Evolutionary conservation across 1,284 basidiomycete species (phyloP).

Genomic region (Malassezia slooffiae): DNA sequence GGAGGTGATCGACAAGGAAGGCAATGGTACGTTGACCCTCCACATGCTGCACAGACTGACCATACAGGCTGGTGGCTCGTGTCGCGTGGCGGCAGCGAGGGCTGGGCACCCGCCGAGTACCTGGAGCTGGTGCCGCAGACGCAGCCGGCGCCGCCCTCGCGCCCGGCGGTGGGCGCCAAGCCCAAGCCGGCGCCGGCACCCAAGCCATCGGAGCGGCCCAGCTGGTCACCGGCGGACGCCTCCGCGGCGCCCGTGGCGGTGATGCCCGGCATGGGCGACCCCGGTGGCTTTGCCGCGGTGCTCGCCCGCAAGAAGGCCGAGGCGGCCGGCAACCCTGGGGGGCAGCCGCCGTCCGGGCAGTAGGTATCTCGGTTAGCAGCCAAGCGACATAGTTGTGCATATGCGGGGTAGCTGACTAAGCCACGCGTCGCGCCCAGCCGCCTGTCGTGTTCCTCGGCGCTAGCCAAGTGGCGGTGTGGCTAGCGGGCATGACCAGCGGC

Average conservation of each 20-base stretch:
- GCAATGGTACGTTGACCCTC: slow-evolving; percentile 20
- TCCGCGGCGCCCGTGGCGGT: slow-evolving; percentile 47
- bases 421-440: too few species aligned
- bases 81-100: slow-evolving; percentile 70
- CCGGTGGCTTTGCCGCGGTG: slow-evolving; percentile 48
- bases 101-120: slow-evolving; percentile 94
- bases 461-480: too few species aligned
- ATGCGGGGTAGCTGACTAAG: too few species aligned
- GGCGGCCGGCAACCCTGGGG: too few species aligned
- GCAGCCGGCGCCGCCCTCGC: slow-evolving; percentile 50
- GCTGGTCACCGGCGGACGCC: slow-evolving; percentile 33
- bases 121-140: slow-evolving; percentile 57
- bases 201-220: slow-evolving; percentile 47
- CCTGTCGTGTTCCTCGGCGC: too few species aligned
- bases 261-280: slow-evolving; percentile 47
- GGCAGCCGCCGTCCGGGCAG: too few species aligned
- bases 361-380: too few species aligned
- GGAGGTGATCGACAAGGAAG: slow-evolving; percentile 84
- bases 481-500: too few species aligned
- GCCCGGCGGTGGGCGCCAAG: slow-evolving; percentile 24
- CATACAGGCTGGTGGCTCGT: slow-evolving; percentile 96
- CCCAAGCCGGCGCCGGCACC: slow-evolving; percentile 50
- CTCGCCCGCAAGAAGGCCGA: slow-evolving; percentile 48
- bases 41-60: slow-evolving; percentile 11
- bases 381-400: too few species aligned